A percentile compares a stretch with the other conserved stretches of the same genome.
Evolutionary conservation across 2,329 filamentous ascomycete genomes (phyloP).

Genomic region (Pseudogymnoascus sp.): DNA sequence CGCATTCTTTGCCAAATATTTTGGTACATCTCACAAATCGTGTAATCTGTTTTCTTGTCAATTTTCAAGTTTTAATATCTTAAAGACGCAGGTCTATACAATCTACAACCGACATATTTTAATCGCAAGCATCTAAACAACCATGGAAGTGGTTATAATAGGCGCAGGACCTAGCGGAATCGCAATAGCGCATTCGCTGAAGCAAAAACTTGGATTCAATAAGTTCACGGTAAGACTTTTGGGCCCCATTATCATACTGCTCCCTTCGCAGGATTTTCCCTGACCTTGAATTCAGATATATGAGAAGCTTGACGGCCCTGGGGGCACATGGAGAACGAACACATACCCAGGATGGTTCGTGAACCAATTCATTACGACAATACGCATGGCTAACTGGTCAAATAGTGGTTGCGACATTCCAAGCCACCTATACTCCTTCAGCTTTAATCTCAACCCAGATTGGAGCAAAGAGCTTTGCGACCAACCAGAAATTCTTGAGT

Average conservation of each 20-base stretch:
- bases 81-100: background rate
- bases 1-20: background rate
- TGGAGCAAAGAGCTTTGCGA: conserved; percentile 31
- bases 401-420: conserved; percentile 26
- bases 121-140: background rate
- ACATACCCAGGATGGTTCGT: conserved; percentile 28
- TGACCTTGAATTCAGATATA: conserved; percentile 18
- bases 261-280: background rate
- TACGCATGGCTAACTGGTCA: background rate
- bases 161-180: conserved; percentile 30
- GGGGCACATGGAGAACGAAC: conserved; percentile 29
- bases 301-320: conserved; percentile 27
- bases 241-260: background rate
- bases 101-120: background rate
- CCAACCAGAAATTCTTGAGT: conserved; percentile 6
- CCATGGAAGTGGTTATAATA: conserved; percentile 26
- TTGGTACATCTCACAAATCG: background rate
- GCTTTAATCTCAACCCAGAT: conserved; percentile 34
- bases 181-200: conserved; percentile 28
- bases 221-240: conserved; percentile 19
- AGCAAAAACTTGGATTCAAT: conserved; percentile 27
- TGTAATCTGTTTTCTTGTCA: background rate
- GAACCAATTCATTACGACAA: background rate
- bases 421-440: conserved; percentile 37
- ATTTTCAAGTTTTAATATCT: background rate